A percentile compares a stretch with the other conserved stretches of the same genome.
Evolutionary conservation across 176 grass and related monocot genomes (phyloP).

Genomic region (Zoysia japonica): DNA sequence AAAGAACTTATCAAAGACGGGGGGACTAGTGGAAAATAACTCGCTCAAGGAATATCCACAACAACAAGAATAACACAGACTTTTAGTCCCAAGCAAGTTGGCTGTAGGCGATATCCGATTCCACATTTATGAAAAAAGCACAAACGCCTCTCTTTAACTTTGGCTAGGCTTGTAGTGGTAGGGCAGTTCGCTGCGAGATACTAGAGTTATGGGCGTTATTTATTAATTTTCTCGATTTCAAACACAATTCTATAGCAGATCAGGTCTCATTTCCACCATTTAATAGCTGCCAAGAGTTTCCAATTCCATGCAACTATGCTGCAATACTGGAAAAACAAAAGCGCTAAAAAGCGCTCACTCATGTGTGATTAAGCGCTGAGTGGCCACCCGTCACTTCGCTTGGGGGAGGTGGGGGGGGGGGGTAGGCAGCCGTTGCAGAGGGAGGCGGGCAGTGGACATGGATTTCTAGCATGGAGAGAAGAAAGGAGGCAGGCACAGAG

Average conservation of each 20-base stretch:
- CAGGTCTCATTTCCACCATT: slow-evolving; percentile 4
- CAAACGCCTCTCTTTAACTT: background rate
- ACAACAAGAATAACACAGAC: no score
- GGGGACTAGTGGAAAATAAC: background rate
- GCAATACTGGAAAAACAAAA: no score
- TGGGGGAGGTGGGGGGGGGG: no score
- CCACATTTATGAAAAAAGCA: background rate
- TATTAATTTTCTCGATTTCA: background rate
- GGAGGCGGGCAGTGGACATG: no score
- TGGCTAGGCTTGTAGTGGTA: background rate
- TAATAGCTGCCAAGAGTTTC: slow-evolving; percentile 13
- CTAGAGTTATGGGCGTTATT: background rate
- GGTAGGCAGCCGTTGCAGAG: no score
- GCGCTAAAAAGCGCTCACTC: no score
- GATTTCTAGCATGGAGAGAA: no score
- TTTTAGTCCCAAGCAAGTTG: no score
- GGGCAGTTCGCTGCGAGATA: background rate
- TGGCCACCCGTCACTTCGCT: no score
- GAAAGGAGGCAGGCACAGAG: no score
- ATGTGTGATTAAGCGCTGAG: no score
- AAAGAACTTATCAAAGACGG: background rate
- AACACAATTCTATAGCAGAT: background rate
- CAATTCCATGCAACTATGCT: background rate
- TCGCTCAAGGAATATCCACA: background rate
- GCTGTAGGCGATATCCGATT: background rate